These are phyloP conservation scores for Syzygium syzygioides DNA, from an alignment of 441 rosid species.

Conservation along the genomic window DNA sequence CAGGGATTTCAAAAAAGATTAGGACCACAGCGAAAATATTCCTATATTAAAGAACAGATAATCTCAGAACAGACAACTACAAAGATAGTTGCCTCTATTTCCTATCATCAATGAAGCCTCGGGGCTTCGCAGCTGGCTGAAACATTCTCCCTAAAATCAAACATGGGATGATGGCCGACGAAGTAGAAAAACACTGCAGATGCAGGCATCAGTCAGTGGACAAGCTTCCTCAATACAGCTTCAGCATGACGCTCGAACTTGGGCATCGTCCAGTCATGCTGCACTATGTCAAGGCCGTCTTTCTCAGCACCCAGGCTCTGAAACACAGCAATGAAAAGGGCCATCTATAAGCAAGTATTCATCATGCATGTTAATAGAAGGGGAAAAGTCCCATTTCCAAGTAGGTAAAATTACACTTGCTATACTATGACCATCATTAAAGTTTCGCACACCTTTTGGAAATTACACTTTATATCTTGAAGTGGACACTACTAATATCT, in stretches of 20 bases:
- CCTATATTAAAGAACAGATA: background rate
- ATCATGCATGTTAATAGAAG: background rate
- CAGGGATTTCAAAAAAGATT: background rate
- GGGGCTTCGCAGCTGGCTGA: background rate
- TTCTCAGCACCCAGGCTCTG: conserved; percentile 93
- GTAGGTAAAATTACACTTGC: background rate
- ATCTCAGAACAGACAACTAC: background rate
- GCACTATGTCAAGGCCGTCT: conserved; percentile 82
- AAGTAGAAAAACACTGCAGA: background rate
- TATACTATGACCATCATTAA: background rate
- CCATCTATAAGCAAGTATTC: background rate
- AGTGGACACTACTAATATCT: background rate
- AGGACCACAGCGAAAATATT: background rate
- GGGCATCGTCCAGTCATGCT: conserved; percentile 89
- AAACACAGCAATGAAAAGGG: background rate
- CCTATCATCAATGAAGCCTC: background rate
- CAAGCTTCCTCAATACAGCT: conserved; percentile 61
- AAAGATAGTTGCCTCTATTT: background rate
- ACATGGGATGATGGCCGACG: background rate
- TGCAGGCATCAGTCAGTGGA: conserved; percentile 22
- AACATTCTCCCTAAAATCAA: background rate
- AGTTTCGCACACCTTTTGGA: background rate
- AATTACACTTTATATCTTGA: background rate
- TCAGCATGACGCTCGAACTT: conserved; percentile 91
- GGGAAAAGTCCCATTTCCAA: background rate